Base-by-base conservation (phyloP, 2,329 filamentous ascomycete genomes). In the Pyricularia grisea region DNA sequence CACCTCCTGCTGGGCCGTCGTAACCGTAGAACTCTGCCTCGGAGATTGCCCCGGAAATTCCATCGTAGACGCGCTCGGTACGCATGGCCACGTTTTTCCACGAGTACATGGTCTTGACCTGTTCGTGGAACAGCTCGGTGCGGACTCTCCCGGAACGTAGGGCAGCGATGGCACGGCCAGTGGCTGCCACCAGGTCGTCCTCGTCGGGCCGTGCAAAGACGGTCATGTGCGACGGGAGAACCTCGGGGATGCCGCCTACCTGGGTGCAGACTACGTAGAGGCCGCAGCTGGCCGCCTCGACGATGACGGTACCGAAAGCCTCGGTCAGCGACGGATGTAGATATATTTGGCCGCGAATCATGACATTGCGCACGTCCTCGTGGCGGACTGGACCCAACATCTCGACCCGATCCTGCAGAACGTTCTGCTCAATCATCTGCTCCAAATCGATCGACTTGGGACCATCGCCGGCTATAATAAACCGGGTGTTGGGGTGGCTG, bases 81-180 rank as follows among this genome's bases (percentile, higher is more conserved):
- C 95, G 91, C 74, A 91, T 87, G 17, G 95, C 95, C 31, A 99
- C 94, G 77, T 99, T 94, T 31, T 92, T 92, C 95, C 95, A 99
- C 1, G 93, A 97, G 81, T 99, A 99, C 95, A 98, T 98, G 82
- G 92, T 92, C 79, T 94, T 93, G 71, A 99, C 95, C 78, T 98
- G 92, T 73, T 97, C 94, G 77, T 99, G 95, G 76, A 99, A 99
- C 61, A 90, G 88, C 77, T 98, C 94, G 0, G 95, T 97, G 71
- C 93, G 89, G 31, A 99, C 91, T 74, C 90, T 92, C 73, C 94
- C 94, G 6, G 90, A 91, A 64, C 94, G 89, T 69, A 99, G 84
- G 33, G 92, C 90, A 0, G 89, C 90, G 71, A 99, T 98, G 23
- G 96, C 95, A 73, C 90, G 90, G 23, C 92, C 92, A 0, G 96